Base-by-base conservation (phyloP, 2,329 filamentous ascomycete genomes). In the Acrocalymma vagum region DNA sequence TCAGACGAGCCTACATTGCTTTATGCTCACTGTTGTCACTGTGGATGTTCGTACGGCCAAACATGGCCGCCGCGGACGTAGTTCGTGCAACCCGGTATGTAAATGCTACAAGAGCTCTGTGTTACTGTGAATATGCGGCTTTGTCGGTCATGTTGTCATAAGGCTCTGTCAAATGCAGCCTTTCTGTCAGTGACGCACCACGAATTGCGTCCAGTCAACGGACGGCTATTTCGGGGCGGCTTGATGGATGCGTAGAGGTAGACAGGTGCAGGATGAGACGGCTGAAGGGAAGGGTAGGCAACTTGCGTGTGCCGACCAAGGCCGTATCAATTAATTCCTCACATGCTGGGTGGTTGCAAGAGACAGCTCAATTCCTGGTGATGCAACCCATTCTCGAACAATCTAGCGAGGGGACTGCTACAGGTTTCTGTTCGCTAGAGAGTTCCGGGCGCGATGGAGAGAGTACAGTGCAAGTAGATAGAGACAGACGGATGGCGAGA, bases 281-380 rank as follows among this genome's bases (percentile, higher is more conserved):
- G 59, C 49, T 53, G 51, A 55, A 60, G 49, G 60, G 61, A 60
- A 51, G 43, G 34, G 24, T 18, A 51, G 25, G 24, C 37, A 42
- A 38, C 47, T 48, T 17, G 43, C 45, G 35, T 43, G n/a, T n/a
- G n/a, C 45, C 31, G 36, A 35, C 39, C 44, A 48, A 40, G 27
- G 36, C 42, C 16, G 51, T 47, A 33, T 59, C 53, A 63, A 63
- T 60, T 53, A 62, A 60, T 43, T 26, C 35, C 52, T 51, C 55
- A 55, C 53, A 48, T 51, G 45, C 43, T 53, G 38, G 34, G 35
- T 40, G 33, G 21, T 29, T 37, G 40, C 16, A 33, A 34, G 6
- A 38, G 45, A 39, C 9, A 23, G 27, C 43, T 45, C 46, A 51
- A 45, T 52, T 45, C 40, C 14, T n/a, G n/a, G 48, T 55, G 48